Conservation (phyloP, 768 basidiomycete species). For the Lyophyllum semitale region DNA sequence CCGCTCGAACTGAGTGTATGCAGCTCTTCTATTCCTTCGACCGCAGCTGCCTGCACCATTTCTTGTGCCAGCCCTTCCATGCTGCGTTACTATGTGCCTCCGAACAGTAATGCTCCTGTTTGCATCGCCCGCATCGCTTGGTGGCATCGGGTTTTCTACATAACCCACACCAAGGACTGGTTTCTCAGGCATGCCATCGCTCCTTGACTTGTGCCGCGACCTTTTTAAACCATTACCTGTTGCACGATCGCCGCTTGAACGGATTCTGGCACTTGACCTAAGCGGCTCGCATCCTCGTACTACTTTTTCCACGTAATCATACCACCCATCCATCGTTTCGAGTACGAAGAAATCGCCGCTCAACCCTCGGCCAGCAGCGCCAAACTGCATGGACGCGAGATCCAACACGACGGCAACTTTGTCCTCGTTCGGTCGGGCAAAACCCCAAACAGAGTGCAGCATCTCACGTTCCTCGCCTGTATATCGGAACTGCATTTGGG, state of each 20-base stretch:
- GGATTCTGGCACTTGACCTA: not conserved
- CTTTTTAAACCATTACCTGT: not conserved
- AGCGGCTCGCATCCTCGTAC: not conserved
- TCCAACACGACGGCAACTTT: constrained; percentile 15
- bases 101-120: not conserved
- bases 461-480: no score
- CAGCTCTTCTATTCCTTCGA: not conserved
- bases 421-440: constrained; percentile 12
- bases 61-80: not conserved
- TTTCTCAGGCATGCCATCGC: not conserved
- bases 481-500: no score
- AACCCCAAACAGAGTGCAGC: not conserved
- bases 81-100: not conserved
- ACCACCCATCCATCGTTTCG: not conserved
- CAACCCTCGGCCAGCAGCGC: not conserved
- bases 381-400: constrained; percentile 6
- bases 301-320: not conserved
- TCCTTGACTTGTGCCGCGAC: constrained; percentile 2
- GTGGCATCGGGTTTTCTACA: not conserved
- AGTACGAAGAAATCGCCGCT: not conserved
- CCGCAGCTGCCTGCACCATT: not conserved
- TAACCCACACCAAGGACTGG: not conserved
- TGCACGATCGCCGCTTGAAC: not conserved
- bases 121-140: not conserved
- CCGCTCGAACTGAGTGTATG: not conserved